Percentiles rank a stretch among this genome's conserved stretches.
phyloP scores from a whole-genome alignment of 2,329 filamentous ascomycete genomes.

The Triangularia verruculosa region DNA sequence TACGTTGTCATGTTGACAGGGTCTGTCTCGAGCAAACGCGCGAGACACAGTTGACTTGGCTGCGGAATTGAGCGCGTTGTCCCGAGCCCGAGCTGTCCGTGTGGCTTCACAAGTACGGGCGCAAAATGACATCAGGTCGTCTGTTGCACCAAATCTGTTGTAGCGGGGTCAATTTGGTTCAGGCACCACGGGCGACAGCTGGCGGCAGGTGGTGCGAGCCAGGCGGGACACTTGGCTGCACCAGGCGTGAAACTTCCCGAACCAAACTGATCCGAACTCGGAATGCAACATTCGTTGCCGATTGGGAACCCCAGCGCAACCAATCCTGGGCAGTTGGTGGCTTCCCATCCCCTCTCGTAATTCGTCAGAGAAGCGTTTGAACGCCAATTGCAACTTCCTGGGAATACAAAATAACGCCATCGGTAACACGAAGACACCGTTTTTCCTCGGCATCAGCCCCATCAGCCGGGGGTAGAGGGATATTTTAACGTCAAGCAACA shows the following conservation, averaged over 20 bases:
- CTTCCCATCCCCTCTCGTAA: background rate
- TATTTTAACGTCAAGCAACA: background rate
- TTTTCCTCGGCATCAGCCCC: background rate
- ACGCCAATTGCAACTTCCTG: background rate
- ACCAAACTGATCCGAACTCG: background rate
- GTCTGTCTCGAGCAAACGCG: background rate
- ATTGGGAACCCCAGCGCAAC: background rate
- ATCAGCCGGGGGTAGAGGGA: background rate
- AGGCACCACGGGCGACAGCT: slow-evolving; percentile 2
- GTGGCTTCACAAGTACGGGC: background rate
- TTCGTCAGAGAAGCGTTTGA: background rate
- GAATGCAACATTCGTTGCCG: background rate
- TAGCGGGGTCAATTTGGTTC: slow-evolving; percentile 6
- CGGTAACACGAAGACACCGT: too few species aligned
- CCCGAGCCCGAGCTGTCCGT: slow-evolving; percentile 2
- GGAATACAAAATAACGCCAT: background rate
- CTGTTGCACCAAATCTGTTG: background rate
- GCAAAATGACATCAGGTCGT: slow-evolving; percentile 21
- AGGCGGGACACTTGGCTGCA: background rate
- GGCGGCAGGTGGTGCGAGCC: background rate
- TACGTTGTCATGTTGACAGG: slow-evolving; percentile 21
- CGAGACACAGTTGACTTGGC: background rate
- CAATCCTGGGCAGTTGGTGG: background rate
- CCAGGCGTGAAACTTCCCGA: background rate
- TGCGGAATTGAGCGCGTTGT: background rate